Evolutionary conservation across 805 yeast species (phyloP).

Genomic region (Metschnikowia kunwiensis): DNA sequence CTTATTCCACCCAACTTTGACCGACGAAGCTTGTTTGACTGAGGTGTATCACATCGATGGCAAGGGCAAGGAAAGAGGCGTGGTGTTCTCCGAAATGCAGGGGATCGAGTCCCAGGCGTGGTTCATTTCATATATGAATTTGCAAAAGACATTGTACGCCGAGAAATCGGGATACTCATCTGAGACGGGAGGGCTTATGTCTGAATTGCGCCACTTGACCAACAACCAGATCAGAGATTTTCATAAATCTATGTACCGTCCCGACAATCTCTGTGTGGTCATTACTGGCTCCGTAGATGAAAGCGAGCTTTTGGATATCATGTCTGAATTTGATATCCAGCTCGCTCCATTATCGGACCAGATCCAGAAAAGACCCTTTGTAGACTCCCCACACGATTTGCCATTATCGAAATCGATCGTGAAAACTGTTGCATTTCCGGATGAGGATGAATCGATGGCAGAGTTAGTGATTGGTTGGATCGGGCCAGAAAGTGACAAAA

Average conservation of each 20-base stretch:
- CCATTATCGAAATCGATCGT: conserved; percentile 39
- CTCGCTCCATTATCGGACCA: conserved; percentile 43
- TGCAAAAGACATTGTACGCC: conserved; percentile 55
- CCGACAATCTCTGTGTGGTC: conserved; percentile 80
- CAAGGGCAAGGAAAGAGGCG: conserved; percentile 88
- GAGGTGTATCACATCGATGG: conserved; percentile 96
- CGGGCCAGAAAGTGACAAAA: conserved; percentile 64
- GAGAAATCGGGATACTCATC: conserved; percentile 77
- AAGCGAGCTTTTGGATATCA: conserved; percentile 56
- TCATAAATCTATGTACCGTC: conserved; percentile 69
- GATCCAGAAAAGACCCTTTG: conserved; percentile 62
- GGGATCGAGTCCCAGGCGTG: conserved; percentile 80
- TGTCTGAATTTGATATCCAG: conserved; percentile 59
- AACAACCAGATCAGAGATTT: conserved; percentile 73
- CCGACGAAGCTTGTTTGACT: conserved; percentile 87
- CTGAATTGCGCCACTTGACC: conserved; percentile 68
- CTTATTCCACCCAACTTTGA: conserved; percentile 74
- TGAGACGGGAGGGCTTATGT: conserved; percentile 90
- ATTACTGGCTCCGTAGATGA: conserved; percentile 86
- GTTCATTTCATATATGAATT: conserved; percentile 58
- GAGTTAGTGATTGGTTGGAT: conserved; percentile 74
- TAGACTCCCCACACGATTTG: conserved; percentile 56
- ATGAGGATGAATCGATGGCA: conserved; percentile 80
- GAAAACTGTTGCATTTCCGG: conserved; percentile 74
- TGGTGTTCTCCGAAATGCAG: conserved; percentile 96